Base-by-base conservation (phyloP, 305 asterid species). In the Salvia sclarea region DNA sequence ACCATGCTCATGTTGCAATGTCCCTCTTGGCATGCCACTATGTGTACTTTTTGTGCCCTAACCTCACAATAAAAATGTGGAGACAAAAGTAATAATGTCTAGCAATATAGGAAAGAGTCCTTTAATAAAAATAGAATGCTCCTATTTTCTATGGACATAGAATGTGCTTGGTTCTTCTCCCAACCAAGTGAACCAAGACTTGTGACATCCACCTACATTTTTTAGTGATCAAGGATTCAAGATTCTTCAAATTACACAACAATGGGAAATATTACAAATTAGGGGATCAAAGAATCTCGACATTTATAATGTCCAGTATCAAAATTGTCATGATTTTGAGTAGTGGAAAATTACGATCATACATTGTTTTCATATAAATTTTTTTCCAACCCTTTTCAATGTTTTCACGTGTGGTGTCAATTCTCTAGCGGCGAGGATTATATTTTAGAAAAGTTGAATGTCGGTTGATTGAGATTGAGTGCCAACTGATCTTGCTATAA, bases 1-100 rank as follows among this genome's bases (percentile, higher is more conserved):
- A 61, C 55, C 65, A 77, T 62, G 73, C 65, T 22, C 41, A 48
- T 69, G 50, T 44, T 73, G 50, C 11, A 17, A 16, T 73, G 73
- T 16, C 73, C 80, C 59, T 71, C 61, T 44, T 59, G 62, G 66
- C 62, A 61, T 54, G 67, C 69, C 76, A 70, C 67, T 48, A 25
- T 12, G 55, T 49, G 68, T 41, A 48, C 72, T 1, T 18, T 38
- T 54, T 55, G 40, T 61, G 75, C 53, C 69, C 66, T 38, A 58
- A 61, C n/a, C 8, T 31, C 70, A 52, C 62, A 53, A 53, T 18
- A 31, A 49, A 66, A 55, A 13, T 12, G n/a, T 53, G 35, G 52
- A 37, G 56, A 64, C 65, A 31, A 43, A 60, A 6, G 28, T n/a
- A 25, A 61, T n/a, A 38, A 40, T 49, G 64, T n/a, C 65, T 18